A percentile compares a stretch with the other conserved stretches of the same genome.
These are phyloP conservation scores for Phialocephala subalpina DNA, from an alignment of 2,329 filamentous ascomycete genomes.

Conservation along the genomic window DNA sequence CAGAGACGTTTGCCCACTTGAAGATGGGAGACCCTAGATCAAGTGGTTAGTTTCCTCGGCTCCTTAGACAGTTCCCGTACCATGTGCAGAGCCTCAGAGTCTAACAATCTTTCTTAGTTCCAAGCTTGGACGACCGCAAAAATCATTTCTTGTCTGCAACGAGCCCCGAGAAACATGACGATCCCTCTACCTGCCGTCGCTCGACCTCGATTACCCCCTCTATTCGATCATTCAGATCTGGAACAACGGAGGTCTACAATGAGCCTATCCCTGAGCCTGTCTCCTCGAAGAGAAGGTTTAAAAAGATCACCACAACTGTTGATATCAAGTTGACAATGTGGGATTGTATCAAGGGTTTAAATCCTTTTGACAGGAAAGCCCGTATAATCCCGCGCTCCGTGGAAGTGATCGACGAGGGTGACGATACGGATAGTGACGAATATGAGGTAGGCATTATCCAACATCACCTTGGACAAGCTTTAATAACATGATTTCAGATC, in stretches of 20 bases:
- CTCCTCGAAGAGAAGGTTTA: neutral
- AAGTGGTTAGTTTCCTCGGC: neutral
- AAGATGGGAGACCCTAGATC: neutral
- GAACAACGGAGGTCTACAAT: neutral
- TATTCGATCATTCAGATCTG: neutral
- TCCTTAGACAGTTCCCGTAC: neutral
- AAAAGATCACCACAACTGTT: neutral
- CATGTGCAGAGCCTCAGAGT: neutral
- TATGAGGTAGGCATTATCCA: neutral
- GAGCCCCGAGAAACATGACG: neutral
- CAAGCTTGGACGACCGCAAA: neutral
- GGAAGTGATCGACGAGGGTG: neutral
- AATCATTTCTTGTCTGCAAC: neutral
- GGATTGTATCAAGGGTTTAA: neutral
- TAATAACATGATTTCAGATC: neutral
- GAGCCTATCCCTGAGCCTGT: neutral
- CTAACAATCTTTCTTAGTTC: neutral
- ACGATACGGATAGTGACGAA: neutral
- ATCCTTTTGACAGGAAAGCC: neutral
- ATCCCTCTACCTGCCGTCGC: neutral
- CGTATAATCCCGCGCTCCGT: neutral
- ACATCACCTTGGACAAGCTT: neutral
- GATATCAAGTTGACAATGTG: neutral
- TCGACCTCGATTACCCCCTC: neutral
- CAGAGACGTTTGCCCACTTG: neutral